Evolutionary conservation across 2,329 filamentous ascomycete species (phyloP), one percentile per base, ranked within the genome.

Genomic region (Furcasterigmium furcatum): DNA sequence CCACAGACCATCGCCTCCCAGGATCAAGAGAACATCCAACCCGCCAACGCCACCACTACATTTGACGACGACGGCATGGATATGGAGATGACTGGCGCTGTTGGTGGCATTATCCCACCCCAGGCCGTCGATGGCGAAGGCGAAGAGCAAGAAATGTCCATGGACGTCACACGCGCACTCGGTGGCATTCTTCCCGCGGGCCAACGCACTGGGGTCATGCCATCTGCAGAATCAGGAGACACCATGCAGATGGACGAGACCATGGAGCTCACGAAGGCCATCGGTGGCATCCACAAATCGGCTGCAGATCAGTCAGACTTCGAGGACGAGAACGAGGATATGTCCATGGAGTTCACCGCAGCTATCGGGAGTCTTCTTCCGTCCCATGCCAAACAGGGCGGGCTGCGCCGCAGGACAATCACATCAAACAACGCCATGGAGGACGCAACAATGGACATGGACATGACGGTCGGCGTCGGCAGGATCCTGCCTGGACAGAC

Each of bases 161-260:
- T 97, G 92, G 92, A 97, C 56, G 88, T 96, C 8, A 96, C 92
- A 2, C 82, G 81, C 45, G 88, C 82, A 9, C 74, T 95, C 44
- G 92, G 92, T 9, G 80, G 85, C 4, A 96, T 97, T 44, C 65
- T 96, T 18, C 76, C 5, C 73, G 69, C 14, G 9, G 27, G 14
- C 13, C 22, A 27, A n/a, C n/a, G 14, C 7, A 36, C 6, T 14
- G 34, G 34, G 6, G n/a, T 7, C 4, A 24, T 24, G n/a, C n/a
- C n/a, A 16, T n/a, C n/a, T 43, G 8, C 34, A 38, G 22, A 38
- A 34, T 19, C 24, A 8, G 38, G 22, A 14, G 46, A 45, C 16
- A 34, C 38, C 9, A 36, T n/a, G n/a, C 38, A 44, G 9, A 45
- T 78, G 38, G 85, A 88, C 22, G 76, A 85, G 55, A 88, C 83